Evolutionary conservation across 2,329 filamentous ascomycete genomes (phyloP), one percentile per base, ranked within the genome.

Genomic region (Microcyclospora tardicrescens): DNA sequence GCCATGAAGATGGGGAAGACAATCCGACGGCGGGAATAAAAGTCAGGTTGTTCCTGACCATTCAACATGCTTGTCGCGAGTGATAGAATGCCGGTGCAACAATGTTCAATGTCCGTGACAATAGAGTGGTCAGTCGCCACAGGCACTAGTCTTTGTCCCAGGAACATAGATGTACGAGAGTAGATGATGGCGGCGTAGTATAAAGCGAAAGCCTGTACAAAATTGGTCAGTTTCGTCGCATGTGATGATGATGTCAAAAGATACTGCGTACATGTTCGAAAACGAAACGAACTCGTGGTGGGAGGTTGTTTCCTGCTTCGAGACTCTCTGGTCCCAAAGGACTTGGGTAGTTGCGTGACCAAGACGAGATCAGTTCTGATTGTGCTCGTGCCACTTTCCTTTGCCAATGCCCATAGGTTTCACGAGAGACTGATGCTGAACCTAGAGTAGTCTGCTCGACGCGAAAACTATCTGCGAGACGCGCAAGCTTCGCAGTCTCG

Each of bases 1-100:
- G 70, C 68, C 41, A 75, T 63, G 49, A 75, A 74, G 0, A 73
- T 46, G 0, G 72, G 70, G 43, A 75, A 73, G 2, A 71, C 59
- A 4, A 69, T 50, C 40, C 67, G 68, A 15, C 66, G 61, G 12
- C 62, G 60, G 19, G 19, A 24, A 24, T 24, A 24, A 24, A 24
- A 24, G 19, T 24, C 19, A 10, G 30, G 30, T 10, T 32, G 30
- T n/a, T 4, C 14, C 4, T 10, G 30, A n/a, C 10, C 12, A 15
- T 6, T 32, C 12, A 32, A 10, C 14, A 32, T 32, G 12, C 14
- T n/a, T 24, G 61, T 56, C 5, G 64, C 63, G 11, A 68, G 56
- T 9, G 62, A 57, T 2, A 72, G 51, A 34, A 74, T 69, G 31
- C 64, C 58, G 10, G 54, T 49, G 13, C 61, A 60, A 28, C 67